A percentile compares a stretch with the other conserved stretches of the same genome.
phyloP scores from a whole-genome alignment of 331 rosid genomes.

The Spiraea crenata region DNA sequence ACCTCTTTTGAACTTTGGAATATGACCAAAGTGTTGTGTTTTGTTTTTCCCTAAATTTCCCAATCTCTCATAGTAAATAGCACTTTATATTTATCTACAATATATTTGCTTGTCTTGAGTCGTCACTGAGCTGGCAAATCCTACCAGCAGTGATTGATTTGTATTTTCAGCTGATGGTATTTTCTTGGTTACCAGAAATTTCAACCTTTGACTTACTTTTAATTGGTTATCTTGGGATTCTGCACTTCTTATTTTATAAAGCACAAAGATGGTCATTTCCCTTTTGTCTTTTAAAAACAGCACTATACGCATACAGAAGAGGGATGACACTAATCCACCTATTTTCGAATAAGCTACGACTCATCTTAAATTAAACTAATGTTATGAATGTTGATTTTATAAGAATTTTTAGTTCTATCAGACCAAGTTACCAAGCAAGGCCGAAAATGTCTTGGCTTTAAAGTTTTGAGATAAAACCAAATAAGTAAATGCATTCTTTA shows the following conservation, averaged over 20 bases:
- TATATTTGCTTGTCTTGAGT: background rate
- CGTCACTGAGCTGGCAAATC: background rate
- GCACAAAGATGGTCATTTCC: background rate
- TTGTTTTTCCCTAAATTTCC: background rate
- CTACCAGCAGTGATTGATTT: background rate
- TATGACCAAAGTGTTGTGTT: background rate
- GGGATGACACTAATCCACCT: background rate
- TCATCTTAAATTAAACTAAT: no score
- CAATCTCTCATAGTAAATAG: background rate
- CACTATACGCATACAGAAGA: background rate
- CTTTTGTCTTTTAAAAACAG: no score
- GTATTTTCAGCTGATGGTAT: background rate
- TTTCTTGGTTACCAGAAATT: background rate
- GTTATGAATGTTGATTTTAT: no score
- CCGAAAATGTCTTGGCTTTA: no score
- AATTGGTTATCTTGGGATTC: background rate
- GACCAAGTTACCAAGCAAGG: no score
- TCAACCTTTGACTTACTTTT: background rate
- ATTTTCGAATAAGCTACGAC: no score
- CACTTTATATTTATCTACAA: background rate
- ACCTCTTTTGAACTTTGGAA: constrained; percentile 14
- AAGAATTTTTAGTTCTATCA: no score
- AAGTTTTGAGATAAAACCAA: no score
- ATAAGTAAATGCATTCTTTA: no score
- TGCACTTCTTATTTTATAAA: no score